These are phyloP conservation scores for Puya raimondii DNA, from an alignment of 176 grass and related monocot genomes.

Conservation along the genomic window DNA sequence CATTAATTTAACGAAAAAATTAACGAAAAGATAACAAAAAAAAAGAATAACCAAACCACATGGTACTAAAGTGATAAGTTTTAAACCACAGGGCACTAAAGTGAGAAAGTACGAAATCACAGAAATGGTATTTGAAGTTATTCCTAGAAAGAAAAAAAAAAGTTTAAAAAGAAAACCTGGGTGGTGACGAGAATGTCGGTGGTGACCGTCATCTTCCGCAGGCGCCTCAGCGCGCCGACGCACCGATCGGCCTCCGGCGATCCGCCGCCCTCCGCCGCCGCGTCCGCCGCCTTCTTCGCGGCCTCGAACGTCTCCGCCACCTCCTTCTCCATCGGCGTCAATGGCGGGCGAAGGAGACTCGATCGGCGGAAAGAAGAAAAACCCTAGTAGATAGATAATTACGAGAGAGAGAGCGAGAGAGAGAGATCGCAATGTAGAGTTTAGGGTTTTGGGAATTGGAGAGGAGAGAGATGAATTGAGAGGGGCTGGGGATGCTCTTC, in stretches of 20 bases:
- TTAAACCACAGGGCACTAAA: too few species aligned
- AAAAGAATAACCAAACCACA: too few species aligned
- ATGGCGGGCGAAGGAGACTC: background rate
- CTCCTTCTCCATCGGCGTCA: slow-evolving; percentile 65
- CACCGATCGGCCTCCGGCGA: slow-evolving; percentile 80
- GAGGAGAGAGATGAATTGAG: background rate
- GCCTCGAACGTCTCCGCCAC: slow-evolving; percentile 75
- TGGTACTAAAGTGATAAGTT: too few species aligned
- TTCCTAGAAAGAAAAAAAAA: background rate
- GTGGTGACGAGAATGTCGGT: slow-evolving; percentile 84
- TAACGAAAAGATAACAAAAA: too few species aligned
- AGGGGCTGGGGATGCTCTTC: too few species aligned
- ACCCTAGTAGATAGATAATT: background rate
- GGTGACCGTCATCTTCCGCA: slow-evolving; percentile 65
- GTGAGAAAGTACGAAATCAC: too few species aligned
- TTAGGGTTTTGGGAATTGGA: background rate
- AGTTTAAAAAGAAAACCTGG: slow-evolving; percentile 36
- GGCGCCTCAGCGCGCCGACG: slow-evolving; percentile 60
- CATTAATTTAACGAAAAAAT: too few species aligned
- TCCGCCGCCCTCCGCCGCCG: slow-evolving; percentile 19
- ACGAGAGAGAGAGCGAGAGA: background rate
- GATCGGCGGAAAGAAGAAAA: background rate
- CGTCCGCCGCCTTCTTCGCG: slow-evolving; percentile 86
- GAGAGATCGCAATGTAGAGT: background rate
- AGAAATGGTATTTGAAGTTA: too few species aligned